Evolutionary conservation across 2,329 filamentous ascomycete species (phyloP).

Genomic region (Fusarium neocosmosporiellum): DNA sequence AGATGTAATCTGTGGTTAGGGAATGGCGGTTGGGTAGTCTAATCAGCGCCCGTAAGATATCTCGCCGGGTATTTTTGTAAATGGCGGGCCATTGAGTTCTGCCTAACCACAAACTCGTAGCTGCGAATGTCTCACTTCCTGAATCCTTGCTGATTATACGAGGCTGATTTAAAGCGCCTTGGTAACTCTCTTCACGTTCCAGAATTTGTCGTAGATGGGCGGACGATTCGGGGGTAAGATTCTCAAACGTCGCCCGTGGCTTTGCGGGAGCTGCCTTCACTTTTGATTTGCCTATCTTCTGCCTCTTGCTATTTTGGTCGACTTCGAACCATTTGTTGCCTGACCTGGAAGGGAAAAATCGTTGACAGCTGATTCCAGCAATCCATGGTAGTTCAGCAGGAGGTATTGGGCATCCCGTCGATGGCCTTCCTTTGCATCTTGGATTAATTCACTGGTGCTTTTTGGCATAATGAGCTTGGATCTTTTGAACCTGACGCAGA

Average conservation of each 20-base stretch:
- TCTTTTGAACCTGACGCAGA: too few species aligned
- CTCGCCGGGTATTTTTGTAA: neutral
- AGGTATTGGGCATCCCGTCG: neutral
- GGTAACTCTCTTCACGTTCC: neutral
- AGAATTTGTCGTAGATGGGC: neutral
- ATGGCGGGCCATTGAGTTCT: neutral
- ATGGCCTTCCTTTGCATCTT: neutral
- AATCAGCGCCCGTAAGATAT: neutral
- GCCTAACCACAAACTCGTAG: neutral
- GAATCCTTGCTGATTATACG: neutral
- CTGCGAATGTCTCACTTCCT: neutral
- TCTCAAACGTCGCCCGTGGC: neutral
- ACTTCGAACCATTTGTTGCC: neutral
- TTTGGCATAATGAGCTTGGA: too few species aligned
- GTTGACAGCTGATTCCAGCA: neutral
- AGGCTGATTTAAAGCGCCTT: neutral
- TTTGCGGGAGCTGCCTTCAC: neutral
- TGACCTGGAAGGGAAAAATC: neutral
- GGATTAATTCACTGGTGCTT: too few species aligned
- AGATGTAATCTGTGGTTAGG: neutral
- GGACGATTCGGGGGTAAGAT: neutral
- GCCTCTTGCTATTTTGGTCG: neutral
- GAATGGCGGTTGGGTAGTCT: neutral
- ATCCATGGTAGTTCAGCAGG: neutral
- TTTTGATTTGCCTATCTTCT: neutral